Percentiles rank a stretch among this genome's conserved stretches.
These are phyloP conservation scores for Lavandula angustifolia DNA, from an alignment of 257 asterid genomes.

Conservation along the genomic window DNA sequence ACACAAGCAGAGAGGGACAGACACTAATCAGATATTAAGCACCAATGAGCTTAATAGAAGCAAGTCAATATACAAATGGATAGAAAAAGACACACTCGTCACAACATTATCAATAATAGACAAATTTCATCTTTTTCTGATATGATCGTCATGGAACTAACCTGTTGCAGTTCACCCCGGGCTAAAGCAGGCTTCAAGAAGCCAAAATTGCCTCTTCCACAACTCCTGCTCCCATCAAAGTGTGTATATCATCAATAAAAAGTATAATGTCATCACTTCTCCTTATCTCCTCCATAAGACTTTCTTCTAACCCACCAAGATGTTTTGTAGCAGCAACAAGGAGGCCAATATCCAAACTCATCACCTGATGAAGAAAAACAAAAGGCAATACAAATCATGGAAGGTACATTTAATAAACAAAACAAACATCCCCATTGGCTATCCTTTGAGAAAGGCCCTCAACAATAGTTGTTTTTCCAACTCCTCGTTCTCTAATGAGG, in stretches of 20 bases:
- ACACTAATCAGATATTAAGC: no score
- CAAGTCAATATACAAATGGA: no score
- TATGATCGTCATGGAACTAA: slow-evolving; percentile 28
- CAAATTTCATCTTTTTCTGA: no score
- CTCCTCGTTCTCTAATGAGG: slow-evolving; percentile 99
- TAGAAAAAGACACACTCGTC: no score
- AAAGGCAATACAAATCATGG: no score
- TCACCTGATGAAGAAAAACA: slow-evolving; percentile 30
- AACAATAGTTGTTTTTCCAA: slow-evolving; percentile 96
- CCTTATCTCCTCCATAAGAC: slow-evolving; percentile 91
- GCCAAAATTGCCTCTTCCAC: slow-evolving; percentile 98
- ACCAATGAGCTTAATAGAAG: no score
- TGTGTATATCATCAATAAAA: slow-evolving; percentile 94
- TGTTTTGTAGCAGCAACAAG: slow-evolving; percentile 53
- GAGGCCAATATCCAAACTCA: slow-evolving; percentile 32
- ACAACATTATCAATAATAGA: no score
- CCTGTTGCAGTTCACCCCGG: slow-evolving; percentile 92
- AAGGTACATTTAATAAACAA: slow-evolving; percentile 5
- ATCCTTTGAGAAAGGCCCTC: slow-evolving; percentile 98
- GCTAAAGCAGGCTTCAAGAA: slow-evolving; percentile 92
- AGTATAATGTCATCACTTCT: slow-evolving; percentile 88
- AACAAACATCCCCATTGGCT: slow-evolving; percentile 74
- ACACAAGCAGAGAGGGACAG: no score
- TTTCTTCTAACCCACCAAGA: slow-evolving; percentile 98
- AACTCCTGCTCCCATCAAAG: slow-evolving; percentile 97